A percentile compares a stretch with the other conserved stretches of the same genome.
These are phyloP conservation scores for Chaetomium fimeti DNA, from an alignment of 495 filamentous ascomycete species.

Conservation along the genomic window DNA sequence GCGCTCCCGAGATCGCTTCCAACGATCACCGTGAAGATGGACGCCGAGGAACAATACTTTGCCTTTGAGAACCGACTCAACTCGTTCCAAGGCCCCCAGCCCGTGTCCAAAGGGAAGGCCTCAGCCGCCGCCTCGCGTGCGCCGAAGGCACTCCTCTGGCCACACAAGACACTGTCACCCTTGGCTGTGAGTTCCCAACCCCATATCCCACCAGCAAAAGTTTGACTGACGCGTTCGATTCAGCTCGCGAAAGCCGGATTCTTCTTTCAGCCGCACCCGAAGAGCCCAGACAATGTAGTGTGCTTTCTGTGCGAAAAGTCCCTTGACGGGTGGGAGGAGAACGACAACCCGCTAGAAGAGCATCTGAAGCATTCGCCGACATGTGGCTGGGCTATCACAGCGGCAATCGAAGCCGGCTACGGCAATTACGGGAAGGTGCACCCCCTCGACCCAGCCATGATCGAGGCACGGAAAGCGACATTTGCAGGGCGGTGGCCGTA, in stretches of 20 bases:
- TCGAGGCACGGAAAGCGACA: slow-evolving; percentile 73
- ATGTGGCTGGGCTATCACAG: slow-evolving; percentile 86
- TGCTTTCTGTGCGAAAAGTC: slow-evolving; percentile 81
- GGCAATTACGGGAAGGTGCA: slow-evolving; percentile 67
- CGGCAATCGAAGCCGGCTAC: slow-evolving; percentile 63
- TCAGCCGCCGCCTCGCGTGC: slow-evolving; percentile 55
- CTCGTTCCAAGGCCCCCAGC: slow-evolving; percentile 62
- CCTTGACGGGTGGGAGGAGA: slow-evolving; percentile 85
- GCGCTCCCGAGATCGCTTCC: slow-evolving; percentile 8
- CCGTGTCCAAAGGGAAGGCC: slow-evolving; percentile 59
- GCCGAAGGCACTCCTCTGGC: slow-evolving; percentile 67
- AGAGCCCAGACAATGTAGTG: slow-evolving; percentile 78
- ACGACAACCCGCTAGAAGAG: slow-evolving; percentile 75
- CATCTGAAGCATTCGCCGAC: slow-evolving; percentile 76
- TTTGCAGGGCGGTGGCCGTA: slow-evolving; percentile 83
- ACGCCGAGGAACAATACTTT: slow-evolving; percentile 42
- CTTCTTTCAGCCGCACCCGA: slow-evolving; percentile 72
- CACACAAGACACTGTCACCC: slow-evolving; percentile 64
- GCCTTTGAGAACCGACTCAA: slow-evolving; percentile 71
- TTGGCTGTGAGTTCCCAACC: slow-evolving; percentile 54
- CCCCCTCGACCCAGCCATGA: slow-evolving; percentile 65
- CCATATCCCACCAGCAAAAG: not conserved
- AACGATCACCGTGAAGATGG: slow-evolving; percentile 26
- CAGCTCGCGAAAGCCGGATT: slow-evolving; percentile 90
- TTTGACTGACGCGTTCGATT: slow-evolving; percentile 18